Evolutionary conservation across 2,329 filamentous ascomycete genomes (phyloP).

Genomic region (Fusarium sp.): DNA sequence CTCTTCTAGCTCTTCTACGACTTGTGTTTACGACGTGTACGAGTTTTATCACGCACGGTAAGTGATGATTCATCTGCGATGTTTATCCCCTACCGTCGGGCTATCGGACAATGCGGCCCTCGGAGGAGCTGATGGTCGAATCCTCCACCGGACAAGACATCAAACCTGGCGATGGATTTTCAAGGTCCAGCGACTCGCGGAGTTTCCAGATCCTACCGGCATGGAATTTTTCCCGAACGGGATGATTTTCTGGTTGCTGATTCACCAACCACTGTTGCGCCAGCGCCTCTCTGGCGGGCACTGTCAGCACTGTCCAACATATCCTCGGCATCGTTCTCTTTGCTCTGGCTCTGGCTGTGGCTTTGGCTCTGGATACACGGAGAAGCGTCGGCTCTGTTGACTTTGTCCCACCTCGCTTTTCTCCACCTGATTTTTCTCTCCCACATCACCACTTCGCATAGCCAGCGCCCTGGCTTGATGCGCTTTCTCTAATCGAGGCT

Average conservation of each 20-base stretch:
- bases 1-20: conserved; percentile 42
- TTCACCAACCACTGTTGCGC: conserved; percentile 10
- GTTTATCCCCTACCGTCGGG: not conserved
- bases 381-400: not conserved
- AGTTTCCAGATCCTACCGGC: not conserved
- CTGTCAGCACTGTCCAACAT: not conserved
- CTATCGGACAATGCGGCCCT: not conserved
- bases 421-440: not conserved
- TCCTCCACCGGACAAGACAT: not conserved
- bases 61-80: conserved; percentile 11
- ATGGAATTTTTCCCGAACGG: not conserved
- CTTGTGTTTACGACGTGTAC: conserved; percentile 46
- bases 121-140: not conserved
- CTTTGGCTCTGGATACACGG: conserved; percentile 7
- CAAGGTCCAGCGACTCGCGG: not conserved
- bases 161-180: not conserved
- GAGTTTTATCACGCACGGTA: conserved; percentile 45
- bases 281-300: not conserved
- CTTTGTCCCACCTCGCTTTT: not conserved
- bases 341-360: not conserved
- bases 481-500: not conserved
- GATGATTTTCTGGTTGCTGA: conserved; percentile 2
- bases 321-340: not conserved
- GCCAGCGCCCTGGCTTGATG: not conserved
- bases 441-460: conserved; percentile 1